Conservation (phyloP, 2,329 filamentous ascomycete species). For the Grosmannia serpens region DNA sequence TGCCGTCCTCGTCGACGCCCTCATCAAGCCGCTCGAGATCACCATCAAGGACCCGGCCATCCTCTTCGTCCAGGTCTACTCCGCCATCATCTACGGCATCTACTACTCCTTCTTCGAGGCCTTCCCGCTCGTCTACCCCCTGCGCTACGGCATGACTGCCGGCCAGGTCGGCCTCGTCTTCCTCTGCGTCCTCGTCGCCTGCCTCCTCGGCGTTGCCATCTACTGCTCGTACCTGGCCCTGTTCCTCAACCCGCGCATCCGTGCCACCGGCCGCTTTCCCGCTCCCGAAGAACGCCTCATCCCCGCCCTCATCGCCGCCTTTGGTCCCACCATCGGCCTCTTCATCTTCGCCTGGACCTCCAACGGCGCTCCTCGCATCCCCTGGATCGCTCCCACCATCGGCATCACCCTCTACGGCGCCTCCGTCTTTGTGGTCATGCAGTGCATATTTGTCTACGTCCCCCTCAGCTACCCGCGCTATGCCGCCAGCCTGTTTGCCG, state of each 20-base stretch:
- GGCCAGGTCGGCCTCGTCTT: conserved; percentile 50
- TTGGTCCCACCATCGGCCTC: conserved; percentile 45
- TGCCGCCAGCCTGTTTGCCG: conserved; percentile 47
- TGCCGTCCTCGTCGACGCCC: conserved; percentile 38
- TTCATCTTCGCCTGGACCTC: conserved; percentile 51
- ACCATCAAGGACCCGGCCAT: conserved; percentile 50
- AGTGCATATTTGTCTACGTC: conserved; percentile 50
- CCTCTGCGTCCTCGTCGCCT: conserved; percentile 46
- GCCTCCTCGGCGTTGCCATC: conserved; percentile 35
- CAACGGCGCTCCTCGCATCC: conserved; percentile 27
- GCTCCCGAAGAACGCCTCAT: conserved; percentile 42
- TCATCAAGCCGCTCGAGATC: conserved; percentile 43
- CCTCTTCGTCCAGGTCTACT: conserved; percentile 50
- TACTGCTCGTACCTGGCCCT: conserved; percentile 42
- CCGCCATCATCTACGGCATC: conserved; percentile 48
- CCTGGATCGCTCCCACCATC: conserved; percentile 45
- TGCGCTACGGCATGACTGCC: conserved; percentile 46
- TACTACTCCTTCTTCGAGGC: conserved; percentile 55
- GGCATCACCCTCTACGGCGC: conserved; percentile 44
- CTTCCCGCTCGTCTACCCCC: conserved; percentile 53
- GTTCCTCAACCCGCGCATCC: conserved; percentile 38
- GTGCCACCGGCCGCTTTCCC: conserved; percentile 31
- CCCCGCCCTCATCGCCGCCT: conserved; percentile 39
- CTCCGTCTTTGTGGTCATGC: conserved; percentile 42
- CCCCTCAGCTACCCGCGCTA: conserved; percentile 44